Evolutionary conservation across 2,329 filamentous ascomycete species (phyloP), one percentile per base, ranked within the genome.

Genomic region (Phyllosticta capitalensis): DNA sequence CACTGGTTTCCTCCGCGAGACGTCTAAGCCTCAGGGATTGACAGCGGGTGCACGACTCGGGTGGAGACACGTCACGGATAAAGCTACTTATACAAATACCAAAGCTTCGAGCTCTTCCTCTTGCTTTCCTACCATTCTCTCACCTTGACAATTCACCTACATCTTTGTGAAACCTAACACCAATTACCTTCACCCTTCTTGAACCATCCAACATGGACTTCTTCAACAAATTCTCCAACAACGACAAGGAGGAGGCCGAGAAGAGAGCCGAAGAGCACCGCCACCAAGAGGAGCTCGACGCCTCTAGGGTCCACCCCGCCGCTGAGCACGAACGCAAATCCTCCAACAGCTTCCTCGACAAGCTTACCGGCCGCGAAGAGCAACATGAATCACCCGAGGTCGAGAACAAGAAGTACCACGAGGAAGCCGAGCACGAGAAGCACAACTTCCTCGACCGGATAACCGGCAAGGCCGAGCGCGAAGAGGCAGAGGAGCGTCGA

Each of bases 401-500:
- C 48, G 54, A 60, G 50, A 60, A 60, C 33, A 48, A 33, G 30
- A 48, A 26, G 21, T 56, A 52, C 58, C 52, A 60, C n/a, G 54
- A 56, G 21, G 58, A 60, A 6, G 58, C 52, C 26, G 55, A 56
- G 49, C 49, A 60, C n/a, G 54, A 56, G 49, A 60, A 60, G 54
- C 54, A 54, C 49, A 52, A 28, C 54, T 60, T 60, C 50, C 53
- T 60, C 22, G 58, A 60, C 50, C 51, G 26, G n/a, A 22, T 60
- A 12, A 60, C 58, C 14, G 58, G 58, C n/a, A 60, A 56, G 28
- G 58, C 52, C n/a, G 58, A 56, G 50, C 54, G 54, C n/a, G 49
- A 52, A 6, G 58, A 60, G 38, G 54, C 28, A 22, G 58, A 60
- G 38, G 54, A 49, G 14, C 53, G 19, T 21, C 58, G 58, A 20